Conservation (phyloP, 2,329 filamentous ascomycete genomes). For the Colletotrichum euphorbiae region DNA sequence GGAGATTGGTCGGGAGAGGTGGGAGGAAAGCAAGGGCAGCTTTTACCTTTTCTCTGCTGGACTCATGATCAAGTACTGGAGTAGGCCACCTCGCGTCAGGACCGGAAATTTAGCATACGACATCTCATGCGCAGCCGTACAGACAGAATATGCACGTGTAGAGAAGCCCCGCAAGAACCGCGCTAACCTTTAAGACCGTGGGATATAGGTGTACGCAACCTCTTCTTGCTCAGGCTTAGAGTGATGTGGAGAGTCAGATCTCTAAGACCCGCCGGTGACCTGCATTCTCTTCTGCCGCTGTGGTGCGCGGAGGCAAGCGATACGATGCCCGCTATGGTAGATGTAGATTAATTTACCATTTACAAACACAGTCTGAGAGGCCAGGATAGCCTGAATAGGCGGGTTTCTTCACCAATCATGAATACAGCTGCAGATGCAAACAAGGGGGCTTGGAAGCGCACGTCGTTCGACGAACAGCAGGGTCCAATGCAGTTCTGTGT, state of each 20-base stretch:
- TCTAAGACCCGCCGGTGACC: background rate
- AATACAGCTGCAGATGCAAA: background rate
- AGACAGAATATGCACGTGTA: background rate
- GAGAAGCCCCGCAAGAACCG: too few relatives aligned
- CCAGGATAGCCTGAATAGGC: conserved; percentile 10
- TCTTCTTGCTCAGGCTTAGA: background rate
- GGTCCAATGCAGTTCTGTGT: conserved; percentile 8
- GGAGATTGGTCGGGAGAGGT: background rate
- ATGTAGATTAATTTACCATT: background rate
- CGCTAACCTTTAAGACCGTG: too few relatives aligned
- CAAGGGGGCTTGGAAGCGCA: background rate
- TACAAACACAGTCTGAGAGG: background rate
- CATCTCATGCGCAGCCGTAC: background rate
- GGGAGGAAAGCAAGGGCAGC: conserved; percentile 3
- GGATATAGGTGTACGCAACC: too few relatives aligned
- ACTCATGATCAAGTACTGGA: background rate
- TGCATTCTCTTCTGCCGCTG: background rate
- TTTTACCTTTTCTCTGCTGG: background rate
- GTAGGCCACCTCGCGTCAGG: conserved; percentile 5
- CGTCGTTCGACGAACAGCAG: conserved; percentile 9
- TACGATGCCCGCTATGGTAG: background rate
- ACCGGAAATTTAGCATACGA: conserved; percentile 17
- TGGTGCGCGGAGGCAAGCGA: conserved; percentile 1
- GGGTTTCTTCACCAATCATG: background rate
- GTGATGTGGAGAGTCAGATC: conserved; percentile 7